A percentile compares a stretch with the other conserved stretches of the same genome.
phyloP scores from a whole-genome alignment of 2,329 filamentous ascomycete species.

The Cladophialophora exuberans region DNA sequence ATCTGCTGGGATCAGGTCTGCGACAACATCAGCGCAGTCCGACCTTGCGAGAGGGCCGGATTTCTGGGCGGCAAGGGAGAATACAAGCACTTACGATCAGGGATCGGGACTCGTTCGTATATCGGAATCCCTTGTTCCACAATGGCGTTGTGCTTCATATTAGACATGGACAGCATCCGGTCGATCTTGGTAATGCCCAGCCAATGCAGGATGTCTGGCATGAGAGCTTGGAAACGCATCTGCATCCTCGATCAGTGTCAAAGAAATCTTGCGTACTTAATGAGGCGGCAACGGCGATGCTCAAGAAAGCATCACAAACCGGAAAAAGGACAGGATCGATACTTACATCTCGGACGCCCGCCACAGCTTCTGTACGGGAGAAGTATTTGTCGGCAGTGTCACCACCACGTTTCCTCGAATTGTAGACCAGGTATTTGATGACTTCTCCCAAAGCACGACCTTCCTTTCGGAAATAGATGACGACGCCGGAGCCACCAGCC shows the following conservation, averaged over 20 bases:
- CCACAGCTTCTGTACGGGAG: slow-evolving; percentile 93
- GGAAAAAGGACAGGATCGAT: slow-evolving; percentile 86
- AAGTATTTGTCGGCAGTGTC: slow-evolving; percentile 85
- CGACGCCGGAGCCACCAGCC: slow-evolving; percentile 87
- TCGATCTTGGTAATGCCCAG: slow-evolving; percentile 98
- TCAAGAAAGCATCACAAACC: slow-evolving; percentile 72
- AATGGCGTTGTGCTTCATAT: slow-evolving; percentile 62
- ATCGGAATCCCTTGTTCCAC: slow-evolving; percentile 67
- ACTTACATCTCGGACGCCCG: slow-evolving; percentile 87
- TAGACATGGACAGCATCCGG: slow-evolving; percentile 97
- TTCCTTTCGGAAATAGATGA: slow-evolving; percentile 99
- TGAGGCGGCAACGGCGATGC: slow-evolving; percentile 73
- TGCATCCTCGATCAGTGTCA: too few relatives aligned
- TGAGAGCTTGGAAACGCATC: slow-evolving; percentile 97
- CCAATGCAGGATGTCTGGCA: slow-evolving; percentile 98
- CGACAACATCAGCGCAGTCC: slow-evolving; percentile 99
- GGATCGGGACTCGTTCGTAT: slow-evolving; percentile 85
- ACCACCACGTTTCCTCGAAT: slow-evolving; percentile 48
- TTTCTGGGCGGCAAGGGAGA: slow-evolving; percentile 86
- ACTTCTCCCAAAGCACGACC: slow-evolving; percentile 93
- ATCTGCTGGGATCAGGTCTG: slow-evolving; percentile 90
- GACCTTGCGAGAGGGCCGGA: too few relatives aligned
- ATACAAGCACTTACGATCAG: slow-evolving; percentile 62
- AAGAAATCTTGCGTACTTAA: background rate
- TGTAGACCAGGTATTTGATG: slow-evolving; percentile 78